Base-by-base conservation (phyloP, 768 basidiomycete genomes). In the Lepiota venenata region DNA sequence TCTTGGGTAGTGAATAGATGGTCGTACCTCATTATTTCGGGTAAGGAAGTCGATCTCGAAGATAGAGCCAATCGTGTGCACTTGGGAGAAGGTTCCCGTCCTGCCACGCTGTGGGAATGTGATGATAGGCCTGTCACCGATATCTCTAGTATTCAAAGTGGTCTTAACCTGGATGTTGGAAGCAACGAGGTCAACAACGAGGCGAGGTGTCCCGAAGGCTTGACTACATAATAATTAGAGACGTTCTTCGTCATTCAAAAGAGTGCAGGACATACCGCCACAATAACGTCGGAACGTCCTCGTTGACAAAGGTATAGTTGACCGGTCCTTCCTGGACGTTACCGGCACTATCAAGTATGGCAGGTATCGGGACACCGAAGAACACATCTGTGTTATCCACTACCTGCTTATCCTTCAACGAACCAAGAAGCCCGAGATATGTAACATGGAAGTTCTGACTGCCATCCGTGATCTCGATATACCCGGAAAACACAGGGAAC, bases 401-500 rank as follows among this genome's bases (percentile, higher is more conserved):
- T 43, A 81, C 73, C 35, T 74, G 72, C 56, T 74, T 73, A 56
- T 81, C 67, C 57, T 71, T 73, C 56, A 81, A 66, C 9, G 70
- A 69, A 64, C 58, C 63, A 39, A 51, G 60, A 35, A 66, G 60
- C 63, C 79, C 79, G 27, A 80, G 63, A 62, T 79, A 82, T 0
- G 76, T 69, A 18, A 74, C 69, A 20, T 74, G 69, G 54, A 68
- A 64, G 29, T 60, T 71, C 52, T 76, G 71, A 12, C 59, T 56
- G 14, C 62, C 64, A 46, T 67, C 72, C 48, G 67, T 66, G 32
- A 76, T 61, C 42, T 76, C 69, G 32, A 85, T 78, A 67, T 72
- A 82, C 2, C 83, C 83, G 25, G 80, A 80, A 66, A 77, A 83
- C 48, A 83, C 70, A 12, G 84, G 83, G 63, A 81, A 74, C 4